phyloP scores from a whole-genome alignment of 106 monocot genomes.

The Posidonia australis region DNA sequence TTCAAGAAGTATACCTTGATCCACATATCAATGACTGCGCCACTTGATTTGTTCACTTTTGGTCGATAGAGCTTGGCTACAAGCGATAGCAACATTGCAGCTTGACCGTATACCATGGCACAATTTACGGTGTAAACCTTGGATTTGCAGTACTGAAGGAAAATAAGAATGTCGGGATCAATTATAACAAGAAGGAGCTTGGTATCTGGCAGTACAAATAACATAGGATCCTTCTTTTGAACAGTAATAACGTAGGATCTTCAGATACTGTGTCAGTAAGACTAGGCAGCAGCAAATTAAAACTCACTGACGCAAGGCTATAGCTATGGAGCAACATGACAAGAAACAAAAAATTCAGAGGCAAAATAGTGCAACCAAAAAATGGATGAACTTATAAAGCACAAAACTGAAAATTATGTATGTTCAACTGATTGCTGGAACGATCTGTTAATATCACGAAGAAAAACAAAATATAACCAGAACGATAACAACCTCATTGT shows the following conservation, averaged over 20 bases:
- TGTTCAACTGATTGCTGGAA: conserved; percentile 65
- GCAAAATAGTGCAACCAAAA: too few species aligned
- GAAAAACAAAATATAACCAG: background rate
- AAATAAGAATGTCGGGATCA: conserved; percentile 11
- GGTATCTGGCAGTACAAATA: background rate
- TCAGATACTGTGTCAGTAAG: too few species aligned
- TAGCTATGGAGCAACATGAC: too few species aligned
- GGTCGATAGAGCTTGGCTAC: conserved; percentile 90
- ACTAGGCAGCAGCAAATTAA: too few species aligned
- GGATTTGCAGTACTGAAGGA: conserved; percentile 69
- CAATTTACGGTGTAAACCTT: conserved; percentile 88
- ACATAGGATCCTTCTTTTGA: too few species aligned
- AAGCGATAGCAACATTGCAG: conserved; percentile 84
- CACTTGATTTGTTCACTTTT: conserved; percentile 82
- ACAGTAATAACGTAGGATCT: too few species aligned
- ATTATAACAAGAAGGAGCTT: background rate
- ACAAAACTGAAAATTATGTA: too few species aligned
- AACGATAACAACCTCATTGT: background rate
- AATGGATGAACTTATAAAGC: too few species aligned
- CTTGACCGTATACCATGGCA: conserved; percentile 94
- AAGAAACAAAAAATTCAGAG: too few species aligned
- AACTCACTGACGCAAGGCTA: too few species aligned
- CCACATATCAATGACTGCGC: conserved; percentile 94
- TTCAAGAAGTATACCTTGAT: conserved; percentile 49
- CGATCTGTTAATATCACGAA: conserved; percentile 40